Evolutionary conservation across 1,284 basidiomycete genomes (phyloP), one percentile per base, ranked within the genome.

Genomic region (Afroboletus lepidellus): DNA sequence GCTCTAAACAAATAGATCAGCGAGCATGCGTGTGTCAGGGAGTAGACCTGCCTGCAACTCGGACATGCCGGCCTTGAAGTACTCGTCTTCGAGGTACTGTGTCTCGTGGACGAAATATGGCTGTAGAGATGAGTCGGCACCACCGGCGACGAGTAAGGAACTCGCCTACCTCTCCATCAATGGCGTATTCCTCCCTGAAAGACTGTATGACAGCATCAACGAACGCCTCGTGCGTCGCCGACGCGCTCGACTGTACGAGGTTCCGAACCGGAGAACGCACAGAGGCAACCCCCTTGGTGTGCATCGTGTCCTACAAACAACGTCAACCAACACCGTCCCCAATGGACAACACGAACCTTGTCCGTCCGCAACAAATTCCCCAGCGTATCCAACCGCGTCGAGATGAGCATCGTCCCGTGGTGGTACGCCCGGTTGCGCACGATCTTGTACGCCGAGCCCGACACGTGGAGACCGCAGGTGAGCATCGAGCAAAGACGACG

Each of bases 361-460:
- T 82, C 77, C 0, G 83, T 80, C 23, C 76, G 81, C 41, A 98
- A 75, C 11, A 92, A 73, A 48, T 87, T 80, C 0, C 90, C 89
- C 1, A 96, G 75, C 9, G 81, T 78, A 32, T 80, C 74, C 21
- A 97, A 77, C 43, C 80, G 74, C 5, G 92, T 90, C 13, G 90
- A 87, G 27, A 99, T 90, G 25, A 99, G 81, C 96, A 99, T 98
- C n/a, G 96, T 99, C 0, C 97, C 97, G 66, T 99, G 97, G 65
- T 99, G 96, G 72, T 98, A 99, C 1, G 95, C 94, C 16, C 97
- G 77, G 55, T 85, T 84, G 59, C 85, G 90, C 36, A 91, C 90
- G 54, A 99, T 90, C 74, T 98, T 98, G 76, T 98, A 99, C 8
- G 97, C 97, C 15, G 94, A 98, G 32, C 97, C 97, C 43, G 96